These are phyloP conservation scores for Helianthus annuus DNA, from an alignment of 129 eudicot species.

Conservation along the genomic window DNA sequence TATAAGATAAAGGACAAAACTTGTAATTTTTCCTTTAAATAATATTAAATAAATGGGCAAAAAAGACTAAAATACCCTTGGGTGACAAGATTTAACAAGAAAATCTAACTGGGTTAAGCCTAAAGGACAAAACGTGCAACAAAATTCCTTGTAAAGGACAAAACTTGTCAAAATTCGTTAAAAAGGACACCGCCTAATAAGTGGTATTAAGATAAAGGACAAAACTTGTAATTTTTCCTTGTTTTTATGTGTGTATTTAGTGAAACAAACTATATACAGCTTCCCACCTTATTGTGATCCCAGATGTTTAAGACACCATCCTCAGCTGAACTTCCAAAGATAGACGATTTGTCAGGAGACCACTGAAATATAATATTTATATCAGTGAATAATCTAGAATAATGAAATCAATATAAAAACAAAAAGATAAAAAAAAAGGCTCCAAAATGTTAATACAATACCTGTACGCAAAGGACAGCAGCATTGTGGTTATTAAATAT, in stretches of 20 bases:
- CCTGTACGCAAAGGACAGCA: constrained; percentile 95
- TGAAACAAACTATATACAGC: constrained; percentile 1
- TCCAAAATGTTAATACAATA: constrained; percentile 2
- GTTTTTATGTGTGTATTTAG: background rate
- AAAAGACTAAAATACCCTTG: too few relatives aligned
- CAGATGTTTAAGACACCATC: constrained; percentile 78
- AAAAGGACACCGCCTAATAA: too few relatives aligned
- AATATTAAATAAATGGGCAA: too few relatives aligned
- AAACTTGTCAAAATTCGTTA: too few relatives aligned
- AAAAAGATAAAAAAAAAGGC: background rate
- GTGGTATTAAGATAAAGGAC: too few relatives aligned
- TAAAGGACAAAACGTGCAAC: too few relatives aligned
- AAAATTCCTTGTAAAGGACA: too few relatives aligned
- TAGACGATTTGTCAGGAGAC: constrained; percentile 89
- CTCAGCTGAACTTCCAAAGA: constrained; percentile 96
- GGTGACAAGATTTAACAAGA: too few relatives aligned
- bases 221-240: too few relatives aligned
- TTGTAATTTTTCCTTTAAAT: too few relatives aligned
- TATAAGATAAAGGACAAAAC: too few relatives aligned
- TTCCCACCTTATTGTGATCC: constrained; percentile 73
- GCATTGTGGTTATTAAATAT: constrained; percentile 76
- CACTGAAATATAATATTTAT: constrained; percentile 55
- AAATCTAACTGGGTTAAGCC: too few relatives aligned
- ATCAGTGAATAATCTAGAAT: constrained; percentile 13
- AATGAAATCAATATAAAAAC: background rate